These are phyloP conservation scores for Cladosporium sp. DNA, from an alignment of 2,329 filamentous ascomycete genomes.

Conservation along the genomic window DNA sequence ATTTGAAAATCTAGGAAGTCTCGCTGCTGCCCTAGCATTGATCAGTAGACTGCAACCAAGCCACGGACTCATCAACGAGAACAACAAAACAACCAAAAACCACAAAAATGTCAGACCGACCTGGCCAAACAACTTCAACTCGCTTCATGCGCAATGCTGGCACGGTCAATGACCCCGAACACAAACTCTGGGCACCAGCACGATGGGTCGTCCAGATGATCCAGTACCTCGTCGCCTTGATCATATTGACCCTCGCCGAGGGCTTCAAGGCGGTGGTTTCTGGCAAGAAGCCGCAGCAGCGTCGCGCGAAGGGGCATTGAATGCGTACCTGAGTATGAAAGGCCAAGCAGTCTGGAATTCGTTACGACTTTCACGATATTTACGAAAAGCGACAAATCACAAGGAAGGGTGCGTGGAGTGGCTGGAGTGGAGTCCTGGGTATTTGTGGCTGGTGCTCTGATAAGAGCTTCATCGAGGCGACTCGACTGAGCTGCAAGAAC, in stretches of 20 bases:
- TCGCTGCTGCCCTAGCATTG: not conserved
- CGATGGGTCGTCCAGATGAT: conserved; percentile 32
- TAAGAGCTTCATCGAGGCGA: no score
- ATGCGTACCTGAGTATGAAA: no score
- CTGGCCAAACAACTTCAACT: conserved; percentile 22
- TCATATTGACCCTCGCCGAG: conserved; percentile 29
- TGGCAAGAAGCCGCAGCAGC: not conserved
- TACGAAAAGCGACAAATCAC: not conserved
- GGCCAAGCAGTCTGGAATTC: no score
- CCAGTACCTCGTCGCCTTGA: conserved; percentile 32
- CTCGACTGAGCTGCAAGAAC: no score
- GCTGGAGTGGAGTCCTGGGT: no score
- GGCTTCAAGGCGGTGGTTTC: conserved; percentile 18
- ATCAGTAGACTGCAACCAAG: not conserved
- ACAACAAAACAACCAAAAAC: no score
- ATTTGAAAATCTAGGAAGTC: not conserved
- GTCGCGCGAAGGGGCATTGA: not conserved
- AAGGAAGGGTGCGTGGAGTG: no score
- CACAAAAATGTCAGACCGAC: conserved; percentile 18
- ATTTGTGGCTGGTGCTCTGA: no score
- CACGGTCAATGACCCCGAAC: conserved; percentile 31
- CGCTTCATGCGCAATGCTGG: conserved; percentile 33
- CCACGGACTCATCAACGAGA: no score
- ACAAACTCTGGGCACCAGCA: conserved; percentile 32
- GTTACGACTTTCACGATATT: not conserved